Evolutionary conservation across 129 eudicot genomes (phyloP).

Genomic region (carrot (Daucus carota)): DH1_v3.0 NC_030383.2:62667001-62667500

Average conservation of each 20-base stretch:
- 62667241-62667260: constrained; percentile 79
- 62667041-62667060: constrained; percentile 95
- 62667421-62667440: constrained; percentile 8
- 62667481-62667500: not conserved
- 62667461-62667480: not conserved
- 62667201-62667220: constrained; percentile 26
- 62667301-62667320: constrained; percentile 21
- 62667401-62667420: constrained; percentile 23
- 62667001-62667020: not conserved
- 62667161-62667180: not conserved
- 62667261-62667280: constrained; percentile 92
- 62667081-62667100: constrained; percentile 81
- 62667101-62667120: constrained; percentile 86
- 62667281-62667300: constrained; percentile 76
- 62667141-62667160: constrained; percentile 5
- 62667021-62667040: constrained; percentile 73
- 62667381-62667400: constrained; percentile 18
- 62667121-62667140: constrained; percentile 93
- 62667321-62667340: constrained; percentile 15
- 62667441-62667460: not conserved
- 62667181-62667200: not conserved
- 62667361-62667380: constrained; percentile 13
- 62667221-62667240: constrained; percentile 47
- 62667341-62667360: constrained; percentile 33
- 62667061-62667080: constrained; percentile 68